phyloP scores from a whole-genome alignment of 208 protist species.

The Hexamita inflata region DNA sequence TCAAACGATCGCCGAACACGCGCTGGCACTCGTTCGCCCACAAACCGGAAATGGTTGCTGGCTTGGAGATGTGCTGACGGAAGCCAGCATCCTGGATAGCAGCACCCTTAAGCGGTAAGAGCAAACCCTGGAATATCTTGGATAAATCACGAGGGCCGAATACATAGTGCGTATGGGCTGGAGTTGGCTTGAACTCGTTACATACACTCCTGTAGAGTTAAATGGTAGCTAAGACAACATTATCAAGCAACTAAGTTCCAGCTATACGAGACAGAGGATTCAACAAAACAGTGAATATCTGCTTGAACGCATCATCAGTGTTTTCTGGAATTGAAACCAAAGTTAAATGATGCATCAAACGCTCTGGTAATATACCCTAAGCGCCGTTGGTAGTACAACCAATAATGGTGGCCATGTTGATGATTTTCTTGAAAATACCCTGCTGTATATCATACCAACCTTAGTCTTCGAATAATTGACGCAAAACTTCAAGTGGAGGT shows the following conservation, averaged over 20 bases:
- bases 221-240: conserved; percentile 62
- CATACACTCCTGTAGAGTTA: conserved; percentile 73
- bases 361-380: neutral
- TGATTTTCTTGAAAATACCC: conserved; percentile 27
- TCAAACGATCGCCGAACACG: conserved; percentile 87
- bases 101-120: conserved; percentile 52
- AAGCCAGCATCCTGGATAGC: neutral
- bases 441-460: conserved; percentile 76
- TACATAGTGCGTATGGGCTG: conserved; percentile 92
- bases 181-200: conserved; percentile 80
- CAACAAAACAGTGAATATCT: neutral
- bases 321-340: neutral
- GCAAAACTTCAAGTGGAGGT: conserved; percentile 60
- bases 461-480: conserved; percentile 59
- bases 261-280: neutral
- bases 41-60: conserved; percentile 62
- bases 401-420: conserved; percentile 16
- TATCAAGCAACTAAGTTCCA: neutral
- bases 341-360: conserved; percentile 1
- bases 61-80: neutral
- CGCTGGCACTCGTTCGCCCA: conserved; percentile 86
- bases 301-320: neutral
- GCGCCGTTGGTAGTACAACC: neutral
- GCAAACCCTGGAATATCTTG: conserved; percentile 85
- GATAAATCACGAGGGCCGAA: conserved; percentile 90